Conservation (phyloP, 768 basidiomycete genomes). For the Pulveroboletus sp. region DNA sequence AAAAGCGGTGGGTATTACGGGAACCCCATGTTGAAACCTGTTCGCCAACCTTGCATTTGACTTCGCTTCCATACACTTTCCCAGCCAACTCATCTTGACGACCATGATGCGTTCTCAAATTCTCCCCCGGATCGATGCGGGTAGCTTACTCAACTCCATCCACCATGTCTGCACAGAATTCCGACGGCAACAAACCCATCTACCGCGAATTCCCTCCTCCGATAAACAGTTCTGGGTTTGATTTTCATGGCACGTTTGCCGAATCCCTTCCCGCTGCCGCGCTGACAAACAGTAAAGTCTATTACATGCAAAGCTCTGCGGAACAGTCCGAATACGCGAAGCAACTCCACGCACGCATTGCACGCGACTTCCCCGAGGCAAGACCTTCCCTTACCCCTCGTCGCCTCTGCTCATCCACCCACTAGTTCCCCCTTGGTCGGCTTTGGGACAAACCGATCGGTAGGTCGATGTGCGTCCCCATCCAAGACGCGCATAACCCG, state of each 20-base stretch:
- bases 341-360: slow-evolving; percentile 55
- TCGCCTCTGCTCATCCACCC: neutral
- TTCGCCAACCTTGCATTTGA: neutral
- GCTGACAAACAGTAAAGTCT: slow-evolving; percentile 41
- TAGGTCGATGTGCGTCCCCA: slow-evolving; percentile 24
- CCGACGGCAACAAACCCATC: slow-evolving; percentile 30
- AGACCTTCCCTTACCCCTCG: neutral
- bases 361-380: slow-evolving; percentile 69
- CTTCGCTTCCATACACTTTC: neutral
- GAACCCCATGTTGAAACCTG: slow-evolving; percentile 5
- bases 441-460: slow-evolving; percentile 64
- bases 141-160: too few relatives aligned
- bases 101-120: too few relatives aligned
- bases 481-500: neutral
- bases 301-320: slow-evolving; percentile 49
- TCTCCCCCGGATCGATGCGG: too few relatives aligned
- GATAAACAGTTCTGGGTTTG: slow-evolving; percentile 60
- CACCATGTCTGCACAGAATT: neutral
- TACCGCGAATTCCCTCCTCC: slow-evolving; percentile 56
- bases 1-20: slow-evolving; percentile 1
- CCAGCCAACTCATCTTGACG: too few relatives aligned
- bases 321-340: slow-evolving; percentile 46
- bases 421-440: slow-evolving; percentile 55
- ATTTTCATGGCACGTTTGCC: slow-evolving; percentile 59
- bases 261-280: accelerated